Conservation (phyloP, 2,329 filamentous ascomycete genomes). For the Gyromitra esculenta region DNA sequence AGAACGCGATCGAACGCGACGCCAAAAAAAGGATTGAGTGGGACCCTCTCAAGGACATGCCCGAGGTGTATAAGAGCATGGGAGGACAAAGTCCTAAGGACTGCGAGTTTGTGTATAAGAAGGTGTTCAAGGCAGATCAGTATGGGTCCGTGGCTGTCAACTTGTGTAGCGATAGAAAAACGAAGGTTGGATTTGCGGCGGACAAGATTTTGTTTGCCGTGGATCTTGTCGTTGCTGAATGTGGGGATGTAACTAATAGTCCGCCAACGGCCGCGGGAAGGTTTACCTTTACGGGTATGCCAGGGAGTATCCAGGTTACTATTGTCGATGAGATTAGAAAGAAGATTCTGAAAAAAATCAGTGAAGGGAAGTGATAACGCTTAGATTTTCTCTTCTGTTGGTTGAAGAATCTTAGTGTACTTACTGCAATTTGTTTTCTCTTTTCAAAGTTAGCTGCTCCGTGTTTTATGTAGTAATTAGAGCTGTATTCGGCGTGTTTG, state of each 20-base stretch:
- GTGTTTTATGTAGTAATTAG: too few species aligned
- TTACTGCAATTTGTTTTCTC: too few species aligned
- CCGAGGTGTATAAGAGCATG: not conserved
- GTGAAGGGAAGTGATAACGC: too few species aligned
- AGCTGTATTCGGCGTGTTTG: too few species aligned
- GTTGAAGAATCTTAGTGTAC: too few species aligned
- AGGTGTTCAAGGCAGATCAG: not conserved
- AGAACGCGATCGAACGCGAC: too few species aligned
- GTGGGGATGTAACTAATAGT: not conserved
- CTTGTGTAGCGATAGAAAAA: not conserved
- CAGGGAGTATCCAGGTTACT: not conserved
- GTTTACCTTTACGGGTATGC: not conserved
- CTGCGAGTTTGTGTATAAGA: not conserved
- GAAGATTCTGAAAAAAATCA: not conserved
- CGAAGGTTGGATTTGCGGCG: not conserved
- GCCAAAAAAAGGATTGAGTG: not conserved
- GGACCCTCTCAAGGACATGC: not conserved
- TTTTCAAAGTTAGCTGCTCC: too few species aligned
- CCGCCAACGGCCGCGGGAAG: not conserved
- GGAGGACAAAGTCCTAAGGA: not conserved
- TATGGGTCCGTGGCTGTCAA: not conserved
- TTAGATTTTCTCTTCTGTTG: too few species aligned
- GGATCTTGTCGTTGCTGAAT: not conserved
- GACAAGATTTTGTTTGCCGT: not conserved
- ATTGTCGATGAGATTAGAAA: not conserved